Evolutionary conservation across 1,284 basidiomycete species (phyloP), one percentile per base, ranked within the genome.

Genomic region (Ceratobasidium papillatum): DNA sequence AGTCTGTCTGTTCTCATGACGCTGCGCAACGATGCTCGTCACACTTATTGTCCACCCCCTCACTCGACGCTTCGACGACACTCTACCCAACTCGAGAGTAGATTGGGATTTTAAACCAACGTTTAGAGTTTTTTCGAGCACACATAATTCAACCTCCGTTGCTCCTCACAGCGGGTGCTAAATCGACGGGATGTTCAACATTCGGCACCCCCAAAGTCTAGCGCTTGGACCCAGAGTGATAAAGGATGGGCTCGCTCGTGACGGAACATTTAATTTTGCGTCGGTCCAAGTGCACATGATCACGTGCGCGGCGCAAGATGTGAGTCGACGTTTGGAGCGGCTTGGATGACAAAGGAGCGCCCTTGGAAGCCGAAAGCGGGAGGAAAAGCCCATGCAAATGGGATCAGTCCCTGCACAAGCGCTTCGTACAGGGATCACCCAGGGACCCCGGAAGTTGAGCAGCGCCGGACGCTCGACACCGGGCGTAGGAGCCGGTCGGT

Each of bases 271-370:
- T 19, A 49, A 49, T 14, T 14, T 43, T 8, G 41, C 41, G 41
- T 43, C 41, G 41, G 41, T 14, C 41, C 41, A 43, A 43, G 41
- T 14, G 41, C 41, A 14, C 51, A 27, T 27, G 22, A 25, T 66
- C 64, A 66, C 64, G 64, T 66, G 64, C 27, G 49, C 2, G 64
- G 64, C 64, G 64, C 41, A 51, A 27, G 64, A 54, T 66, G 64
- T 66, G 25, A 34, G 64, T 66, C 64, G 49, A 66, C 27, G 45
- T 54, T 66, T 66, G 64, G 43, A 14, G 5, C 22, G 4, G 49
- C 30, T 47, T 54, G 45, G 49, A 25, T 43, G 25, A 66, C 45
- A 47, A 66, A 66, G 32, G 51, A 54, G 34, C 59, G 59, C 56
- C 2, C 34, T 7, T 17, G 9, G 27, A 17, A n/a, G 34, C 38